phyloP scores from a whole-genome alignment of 768 basidiomycete genomes.

The Mrakia gelida region DNA sequence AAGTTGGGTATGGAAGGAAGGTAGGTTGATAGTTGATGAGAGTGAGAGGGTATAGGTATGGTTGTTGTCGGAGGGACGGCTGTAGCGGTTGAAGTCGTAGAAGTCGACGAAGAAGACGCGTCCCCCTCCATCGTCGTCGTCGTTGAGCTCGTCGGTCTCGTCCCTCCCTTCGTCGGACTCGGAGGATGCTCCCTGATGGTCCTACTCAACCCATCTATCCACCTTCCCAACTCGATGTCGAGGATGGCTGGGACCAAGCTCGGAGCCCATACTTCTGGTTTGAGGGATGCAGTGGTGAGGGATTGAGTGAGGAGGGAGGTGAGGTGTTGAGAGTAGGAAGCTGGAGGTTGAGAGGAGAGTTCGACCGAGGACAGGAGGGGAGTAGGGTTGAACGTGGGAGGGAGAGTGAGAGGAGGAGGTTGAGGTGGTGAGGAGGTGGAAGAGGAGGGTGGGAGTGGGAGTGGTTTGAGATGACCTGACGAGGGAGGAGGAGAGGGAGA shows the following conservation, averaged over 20 bases:
- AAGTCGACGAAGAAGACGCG: too few species aligned
- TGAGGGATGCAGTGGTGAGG: background rate
- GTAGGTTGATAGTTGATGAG: background rate
- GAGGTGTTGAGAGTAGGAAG: conserved; percentile 5
- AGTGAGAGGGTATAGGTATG: background rate
- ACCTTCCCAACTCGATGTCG: background rate
- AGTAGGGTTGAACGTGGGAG: background rate
- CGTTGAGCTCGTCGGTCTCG: background rate
- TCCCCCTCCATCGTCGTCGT: background rate
- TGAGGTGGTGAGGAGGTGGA: background rate
- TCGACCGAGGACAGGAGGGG: background rate
- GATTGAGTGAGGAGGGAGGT: background rate
- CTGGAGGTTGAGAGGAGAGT: background rate
- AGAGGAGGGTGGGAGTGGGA: background rate
- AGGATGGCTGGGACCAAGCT: background rate
- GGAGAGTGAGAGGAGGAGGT: background rate
- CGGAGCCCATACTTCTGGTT: background rate
- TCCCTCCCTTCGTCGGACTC: background rate
- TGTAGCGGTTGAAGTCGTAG: background rate
- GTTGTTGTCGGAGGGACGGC: background rate
- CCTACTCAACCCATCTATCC: conserved; percentile 8
- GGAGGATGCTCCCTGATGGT: background rate
- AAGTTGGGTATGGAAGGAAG: conserved; percentile 11
- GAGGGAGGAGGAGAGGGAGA: background rate
- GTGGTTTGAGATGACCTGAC: background rate